Base-by-base conservation (phyloP, 140 eudicot genomes). In the Erigeron philadelphicus region DNA sequence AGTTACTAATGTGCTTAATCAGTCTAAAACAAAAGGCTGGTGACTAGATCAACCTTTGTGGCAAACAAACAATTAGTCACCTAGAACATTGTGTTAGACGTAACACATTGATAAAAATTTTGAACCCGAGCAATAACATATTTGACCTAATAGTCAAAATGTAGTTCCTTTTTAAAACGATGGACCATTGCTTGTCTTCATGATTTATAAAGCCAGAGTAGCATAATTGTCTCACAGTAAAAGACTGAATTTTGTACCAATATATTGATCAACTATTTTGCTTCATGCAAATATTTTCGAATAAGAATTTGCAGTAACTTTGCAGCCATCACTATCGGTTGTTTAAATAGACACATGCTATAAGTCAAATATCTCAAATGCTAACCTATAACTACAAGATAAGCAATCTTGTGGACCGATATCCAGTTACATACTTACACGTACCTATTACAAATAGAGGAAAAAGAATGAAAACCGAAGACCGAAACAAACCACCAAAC, bases 121-220 rank as follows among this genome's bases (percentile, higher is more conserved):
- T 55, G 44, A 56, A 42, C 13, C 38, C 19, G 21, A 44, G 54
- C 42, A 44, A 42, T 56, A 41, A 35, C 16, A 25, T 45, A 49
- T 58, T 61, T 61, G 41, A 72, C 69, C 62, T 17, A 72, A 44
- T 5, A 42, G 38, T 58, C 66, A 58, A 66, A 50, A n/a, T 11
- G 66, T 70, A 9, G 23, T 71, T 16, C 67, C 58, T 44, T 58
- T 49, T 58, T 44, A 12, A 13, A 57, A 15, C 41, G 10, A 15
- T 18, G 31, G 49, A 25, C 49, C 25, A 44, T 25, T 56, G 44
- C 60, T 61, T 13, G 23, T 41, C 31, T 45, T 44, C 19, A 7
- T 56, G 54, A 19, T 40, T 50, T n/a, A 56, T 31, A 16, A 8
- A 67, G 1, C 2, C 1, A 17, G 57, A 50, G 16, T 12, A 2